Evolutionary conservation across 2,329 filamentous ascomycete genomes (phyloP).

Genomic region (Dactylellina cionopaga): DNA sequence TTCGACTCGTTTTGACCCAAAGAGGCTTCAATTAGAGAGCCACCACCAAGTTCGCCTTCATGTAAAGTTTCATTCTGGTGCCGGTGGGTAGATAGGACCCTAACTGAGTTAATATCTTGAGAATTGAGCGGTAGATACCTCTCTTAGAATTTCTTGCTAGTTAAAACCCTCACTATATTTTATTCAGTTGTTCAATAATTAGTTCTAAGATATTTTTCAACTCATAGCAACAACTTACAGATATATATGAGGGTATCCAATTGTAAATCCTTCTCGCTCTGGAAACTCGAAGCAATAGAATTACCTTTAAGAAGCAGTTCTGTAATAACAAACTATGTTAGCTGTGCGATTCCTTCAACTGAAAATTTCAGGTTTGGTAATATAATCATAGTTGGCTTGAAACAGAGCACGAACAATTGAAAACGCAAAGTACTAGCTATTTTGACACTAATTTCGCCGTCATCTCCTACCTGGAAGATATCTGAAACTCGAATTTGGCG

Average conservation of each 20-base stretch:
- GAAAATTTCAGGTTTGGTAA: too few relatives aligned
- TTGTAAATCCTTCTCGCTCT: conserved; percentile 4
- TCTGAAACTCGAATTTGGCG: background rate
- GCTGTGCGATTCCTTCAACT: too few relatives aligned
- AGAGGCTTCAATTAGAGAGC: too few relatives aligned
- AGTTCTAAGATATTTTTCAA: background rate
- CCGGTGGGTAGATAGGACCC: too few relatives aligned
- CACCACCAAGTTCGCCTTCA: conserved; percentile 1
- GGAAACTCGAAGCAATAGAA: conserved; percentile 10
- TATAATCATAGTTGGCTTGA: too few relatives aligned
- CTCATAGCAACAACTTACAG: background rate
- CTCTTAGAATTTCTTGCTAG: conserved; percentile 21
- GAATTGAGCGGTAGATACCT: conserved; percentile 8
- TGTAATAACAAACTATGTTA: background rate
- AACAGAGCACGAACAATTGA: too few relatives aligned
- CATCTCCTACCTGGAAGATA: conserved; percentile 14
- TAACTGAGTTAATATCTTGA: too few relatives aligned
- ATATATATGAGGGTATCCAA: conserved; percentile 29
- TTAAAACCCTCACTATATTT: conserved; percentile 27
- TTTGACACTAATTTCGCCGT: conserved; percentile 30
- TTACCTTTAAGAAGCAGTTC: conserved; percentile 19
- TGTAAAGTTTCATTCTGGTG: too few relatives aligned
- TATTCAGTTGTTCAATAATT: background rate
- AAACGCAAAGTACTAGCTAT: conserved; percentile 14
- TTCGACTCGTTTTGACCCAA: too few relatives aligned